Base-by-base conservation (phyloP, 1,284 basidiomycete species). In the Ceratobasidium sp. region DNA sequence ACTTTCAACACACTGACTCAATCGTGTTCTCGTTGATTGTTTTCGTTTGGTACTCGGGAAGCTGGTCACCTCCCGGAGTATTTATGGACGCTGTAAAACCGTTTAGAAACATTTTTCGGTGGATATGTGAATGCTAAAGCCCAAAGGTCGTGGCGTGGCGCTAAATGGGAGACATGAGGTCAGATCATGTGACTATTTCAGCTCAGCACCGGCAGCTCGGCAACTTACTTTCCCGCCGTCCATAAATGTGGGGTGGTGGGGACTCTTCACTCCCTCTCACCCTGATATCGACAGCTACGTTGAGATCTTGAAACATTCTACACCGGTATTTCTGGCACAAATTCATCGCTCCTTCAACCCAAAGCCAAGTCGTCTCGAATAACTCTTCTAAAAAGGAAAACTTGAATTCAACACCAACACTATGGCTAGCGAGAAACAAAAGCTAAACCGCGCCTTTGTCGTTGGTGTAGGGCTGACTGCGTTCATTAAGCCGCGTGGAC, bases 381-480 rank as follows among this genome's bases (percentile, higher is more conserved):
- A 33, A 33, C 33, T 33, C 33, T 33, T 33, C 58, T 60, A 5
- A 60, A 63, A 40, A 55, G 53, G 53, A 33, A 33, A 33, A 33
- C 33, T 33, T 33, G 33, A 33, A 33, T 33, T 33, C 33, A 4
- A 33, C 33, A 13, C n/a, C n/a, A 4, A 33, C 33, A 13, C n/a
- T n/a, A 60, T 49, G 56, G 58, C 71, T 9, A 46, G 42, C 10
- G 56, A 63, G 56, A 73, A 73, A 73, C 56, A 33, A 44, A 55
- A 42, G 18, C 72, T 40, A 40, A 68, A 76, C 28, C 75, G 92
- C 76, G 89, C 89, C 33, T 94, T 94, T 82, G 88, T 96, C 70
- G 86, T 95, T 77, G 95, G 94, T 23, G 92, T 89, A 68, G 94
- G 94, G 82, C 93, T 92, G 84, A 95, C 94, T 0, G 92, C 91